Evolutionary conservation across 2,329 filamentous ascomycete species (phyloP).

Genomic region (Bimuria novae-zelandiae): DNA sequence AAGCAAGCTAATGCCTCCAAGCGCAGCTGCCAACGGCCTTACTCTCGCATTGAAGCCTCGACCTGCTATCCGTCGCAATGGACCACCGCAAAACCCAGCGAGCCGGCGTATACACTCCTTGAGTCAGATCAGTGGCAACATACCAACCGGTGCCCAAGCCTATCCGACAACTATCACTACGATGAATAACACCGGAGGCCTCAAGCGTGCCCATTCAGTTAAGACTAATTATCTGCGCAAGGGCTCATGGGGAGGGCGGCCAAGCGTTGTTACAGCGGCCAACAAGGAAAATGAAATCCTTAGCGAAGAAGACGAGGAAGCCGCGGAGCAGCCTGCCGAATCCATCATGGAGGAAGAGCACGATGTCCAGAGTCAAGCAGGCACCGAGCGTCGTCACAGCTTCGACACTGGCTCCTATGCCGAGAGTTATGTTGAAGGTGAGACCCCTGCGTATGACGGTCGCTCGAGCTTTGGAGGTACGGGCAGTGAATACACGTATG

Average conservation of each 20-base stretch:
- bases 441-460: constrained; percentile 42
- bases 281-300: constrained; percentile 56
- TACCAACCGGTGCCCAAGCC: constrained; percentile 54
- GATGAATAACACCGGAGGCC: constrained; percentile 51
- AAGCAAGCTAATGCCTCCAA: constrained; percentile 41
- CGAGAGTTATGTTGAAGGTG: constrained; percentile 40
- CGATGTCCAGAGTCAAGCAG: constrained; percentile 40
- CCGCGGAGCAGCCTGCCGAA: constrained; percentile 29
- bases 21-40: constrained; percentile 42
- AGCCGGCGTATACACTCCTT: constrained; percentile 83
- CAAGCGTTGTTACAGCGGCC: constrained; percentile 30
- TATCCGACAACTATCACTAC: constrained; percentile 38
- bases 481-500: constrained; percentile 52
- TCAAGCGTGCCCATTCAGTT: constrained; percentile 55
- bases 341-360: constrained; percentile 36
- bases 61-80: constrained; percentile 47
- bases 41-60: constrained; percentile 57
- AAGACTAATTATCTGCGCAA: constrained; percentile 45
- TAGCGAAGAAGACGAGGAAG: constrained; percentile 50
- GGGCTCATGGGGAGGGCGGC: constrained; percentile 42
- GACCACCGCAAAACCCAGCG: constrained; percentile 43
- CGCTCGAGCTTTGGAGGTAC: constrained; percentile 49
- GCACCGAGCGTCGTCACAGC: constrained; percentile 48
- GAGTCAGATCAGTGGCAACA: constrained; percentile 84
- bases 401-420: constrained; percentile 40